Conservation (phyloP, 2,329 filamentous ascomycete genomes). For the Fusarium domesticum region DNA sequence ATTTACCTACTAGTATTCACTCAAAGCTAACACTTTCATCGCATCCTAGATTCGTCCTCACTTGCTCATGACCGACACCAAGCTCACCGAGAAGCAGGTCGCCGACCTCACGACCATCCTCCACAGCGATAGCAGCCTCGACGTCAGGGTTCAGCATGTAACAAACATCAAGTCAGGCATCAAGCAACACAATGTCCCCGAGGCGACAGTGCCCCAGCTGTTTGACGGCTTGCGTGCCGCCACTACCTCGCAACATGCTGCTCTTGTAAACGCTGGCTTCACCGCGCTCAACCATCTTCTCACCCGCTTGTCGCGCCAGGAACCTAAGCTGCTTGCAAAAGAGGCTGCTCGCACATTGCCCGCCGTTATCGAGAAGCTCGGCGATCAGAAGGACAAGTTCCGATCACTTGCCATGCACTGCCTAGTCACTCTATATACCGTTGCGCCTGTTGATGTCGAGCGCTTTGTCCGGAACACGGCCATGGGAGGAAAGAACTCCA, state of each 20-base stretch:
- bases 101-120: slow-evolving; percentile 51
- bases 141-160: slow-evolving; percentile 68
- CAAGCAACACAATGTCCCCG: slow-evolving; percentile 88
- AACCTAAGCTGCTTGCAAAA: slow-evolving; percentile 68
- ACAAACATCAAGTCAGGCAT: slow-evolving; percentile 80
- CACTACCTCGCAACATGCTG: slow-evolving; percentile 71
- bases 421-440: slow-evolving; percentile 72
- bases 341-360: slow-evolving; percentile 70
- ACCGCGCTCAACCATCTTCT: slow-evolving; percentile 84
- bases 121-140: slow-evolving; percentile 62
- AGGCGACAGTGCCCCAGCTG: slow-evolving; percentile 65
- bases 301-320: slow-evolving; percentile 81
- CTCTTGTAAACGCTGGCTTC: slow-evolving; percentile 78
- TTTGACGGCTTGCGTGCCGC: slow-evolving; percentile 80
- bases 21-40: slow-evolving; percentile 8
- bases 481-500: slow-evolving; percentile 74
- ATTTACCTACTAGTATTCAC: too few species aligned
- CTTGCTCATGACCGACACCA: slow-evolving; percentile 49
- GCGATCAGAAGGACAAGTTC: slow-evolving; percentile 84
- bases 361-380: slow-evolving; percentile 77
- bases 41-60: slow-evolving; percentile 18
- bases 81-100: slow-evolving; percentile 58
- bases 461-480: slow-evolving; percentile 73
- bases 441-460: slow-evolving; percentile 72
- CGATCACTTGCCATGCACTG: slow-evolving; percentile 71